A percentile compares a stretch with the other conserved stretches of the same genome.
These are phyloP conservation scores for Botrytis fabae DNA, from an alignment of 2,329 filamentous ascomycete genomes.

Conservation along the genomic window DNA sequence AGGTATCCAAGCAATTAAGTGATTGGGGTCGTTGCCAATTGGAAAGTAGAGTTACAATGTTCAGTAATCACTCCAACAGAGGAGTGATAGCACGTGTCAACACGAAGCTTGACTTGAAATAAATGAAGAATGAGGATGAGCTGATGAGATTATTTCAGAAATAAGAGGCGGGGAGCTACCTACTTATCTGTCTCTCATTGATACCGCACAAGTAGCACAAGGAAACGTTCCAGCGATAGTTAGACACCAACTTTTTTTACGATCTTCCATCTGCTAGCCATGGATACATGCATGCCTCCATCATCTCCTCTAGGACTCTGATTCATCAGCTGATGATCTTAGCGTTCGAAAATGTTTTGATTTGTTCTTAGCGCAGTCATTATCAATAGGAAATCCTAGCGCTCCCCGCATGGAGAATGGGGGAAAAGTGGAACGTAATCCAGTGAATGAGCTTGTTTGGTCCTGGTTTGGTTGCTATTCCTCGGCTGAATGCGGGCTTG, in stretches of 20 bases:
- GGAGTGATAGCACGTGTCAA: not conserved
- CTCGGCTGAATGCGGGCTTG: not conserved
- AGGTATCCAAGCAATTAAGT: not conserved
- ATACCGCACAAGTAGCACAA: not conserved
- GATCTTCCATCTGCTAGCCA: not conserved
- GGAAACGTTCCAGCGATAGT: not conserved
- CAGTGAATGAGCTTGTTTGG: not conserved
- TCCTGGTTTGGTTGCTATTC: slow-evolving; percentile 4
- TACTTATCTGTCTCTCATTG: slow-evolving; percentile 16
- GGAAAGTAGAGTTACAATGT: not conserved
- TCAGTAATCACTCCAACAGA: not conserved
- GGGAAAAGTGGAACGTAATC: slow-evolving; percentile 8
- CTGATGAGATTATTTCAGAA: not conserved
- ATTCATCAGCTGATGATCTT: slow-evolving; percentile 17
- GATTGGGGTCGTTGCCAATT: not conserved
- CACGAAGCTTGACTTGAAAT: not conserved
- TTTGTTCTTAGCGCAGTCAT: slow-evolving; percentile 6
- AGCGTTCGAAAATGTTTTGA: slow-evolving; percentile 2
- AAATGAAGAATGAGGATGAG: not conserved
- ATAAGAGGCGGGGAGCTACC: not conserved
- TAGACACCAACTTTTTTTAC: not conserved
- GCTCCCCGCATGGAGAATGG: slow-evolving; percentile 8
- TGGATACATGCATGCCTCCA: slow-evolving; percentile 9
- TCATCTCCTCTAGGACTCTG: not conserved
- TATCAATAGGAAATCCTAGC: not conserved